These are phyloP conservation scores for Trypanosoma cruzi DNA, from an alignment of 208 protist genomes.

Conservation along the genomic window DNA sequence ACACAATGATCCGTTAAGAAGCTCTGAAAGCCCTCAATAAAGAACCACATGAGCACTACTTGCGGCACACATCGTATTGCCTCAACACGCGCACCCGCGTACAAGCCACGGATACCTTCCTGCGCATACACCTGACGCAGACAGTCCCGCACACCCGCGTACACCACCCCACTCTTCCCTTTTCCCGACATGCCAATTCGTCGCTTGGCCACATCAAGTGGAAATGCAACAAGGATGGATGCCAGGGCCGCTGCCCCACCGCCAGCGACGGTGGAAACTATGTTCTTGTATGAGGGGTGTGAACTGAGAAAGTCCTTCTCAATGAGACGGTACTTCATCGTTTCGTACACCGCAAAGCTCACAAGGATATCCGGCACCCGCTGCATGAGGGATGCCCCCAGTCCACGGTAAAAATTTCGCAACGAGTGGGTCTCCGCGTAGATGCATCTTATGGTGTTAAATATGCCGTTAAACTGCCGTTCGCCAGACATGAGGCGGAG, in stretches of 20 bases:
- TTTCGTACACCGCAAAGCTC: constrained; percentile 90
- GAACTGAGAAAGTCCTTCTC: constrained; percentile 44
- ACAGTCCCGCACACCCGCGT: constrained; percentile 73
- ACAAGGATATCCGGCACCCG: constrained; percentile 87
- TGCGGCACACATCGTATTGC: constrained; percentile 86
- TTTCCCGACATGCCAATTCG: constrained; percentile 87
- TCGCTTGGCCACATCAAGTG: constrained; percentile 88
- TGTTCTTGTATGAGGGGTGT: constrained; percentile 34
- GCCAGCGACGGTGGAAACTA: constrained; percentile 68
- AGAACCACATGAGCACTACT: constrained; percentile 91
- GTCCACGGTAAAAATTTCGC: constrained; percentile 85
- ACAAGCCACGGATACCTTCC: constrained; percentile 80
- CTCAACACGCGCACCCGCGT: constrained; percentile 73
- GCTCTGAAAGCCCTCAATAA: constrained; percentile 82
- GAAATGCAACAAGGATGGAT: constrained; percentile 75
- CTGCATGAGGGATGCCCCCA: constrained; percentile 85
- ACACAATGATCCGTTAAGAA: constrained; percentile 25
- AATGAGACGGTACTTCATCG: constrained; percentile 77
- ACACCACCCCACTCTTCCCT: constrained; percentile 58
- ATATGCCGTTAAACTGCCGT: constrained; percentile 62
- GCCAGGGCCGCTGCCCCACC: constrained; percentile 67
- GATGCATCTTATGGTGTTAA: constrained; percentile 53
- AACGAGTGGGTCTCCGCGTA: constrained; percentile 79
- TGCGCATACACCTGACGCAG: constrained; percentile 56
- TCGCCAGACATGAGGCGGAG: constrained; percentile 89